Percentiles rank a stretch among this genome's conserved stretches.
These are phyloP conservation scores for Suillus bovinus DNA, from an alignment of 768 basidiomycete genomes.

Conservation along the genomic window DNA sequence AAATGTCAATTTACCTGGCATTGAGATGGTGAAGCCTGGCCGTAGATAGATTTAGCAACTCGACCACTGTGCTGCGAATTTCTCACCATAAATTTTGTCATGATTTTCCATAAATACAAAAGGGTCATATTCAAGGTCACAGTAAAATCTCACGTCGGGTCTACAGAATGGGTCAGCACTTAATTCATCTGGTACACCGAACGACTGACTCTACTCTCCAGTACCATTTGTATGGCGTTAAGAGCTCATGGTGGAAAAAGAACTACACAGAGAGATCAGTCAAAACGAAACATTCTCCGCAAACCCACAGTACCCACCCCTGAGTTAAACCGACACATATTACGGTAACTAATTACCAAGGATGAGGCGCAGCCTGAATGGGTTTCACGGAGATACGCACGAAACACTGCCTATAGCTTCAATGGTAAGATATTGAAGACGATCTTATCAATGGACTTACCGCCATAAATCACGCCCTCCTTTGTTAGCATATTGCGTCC, in stretches of 20 bases:
- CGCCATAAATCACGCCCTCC: slow-evolving; percentile 50
- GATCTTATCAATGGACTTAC: slow-evolving; percentile 27
- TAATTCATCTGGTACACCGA: not conserved
- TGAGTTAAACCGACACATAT: slow-evolving; percentile 78
- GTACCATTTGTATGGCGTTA: slow-evolving; percentile 57
- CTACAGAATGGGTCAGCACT: slow-evolving; percentile 22
- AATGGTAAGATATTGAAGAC: slow-evolving; percentile 2
- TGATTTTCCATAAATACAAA: slow-evolving; percentile 59
- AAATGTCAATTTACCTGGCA: slow-evolving; percentile 33
- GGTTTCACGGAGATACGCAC: slow-evolving; percentile 28
- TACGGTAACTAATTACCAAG: slow-evolving; percentile 47
- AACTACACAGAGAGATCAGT: slow-evolving; percentile 34
- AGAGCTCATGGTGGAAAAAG: slow-evolving; percentile 56
- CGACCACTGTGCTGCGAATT: not conserved
- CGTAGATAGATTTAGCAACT: not conserved
- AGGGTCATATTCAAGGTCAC: slow-evolving; percentile 50
- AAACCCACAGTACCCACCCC: slow-evolving; percentile 43
- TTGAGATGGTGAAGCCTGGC: slow-evolving; percentile 60
- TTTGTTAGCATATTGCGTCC: slow-evolving; percentile 52
- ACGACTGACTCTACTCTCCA: slow-evolving; percentile 59
- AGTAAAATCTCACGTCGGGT: slow-evolving; percentile 55
- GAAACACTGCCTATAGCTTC: slow-evolving; percentile 41
- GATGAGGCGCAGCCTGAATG: not conserved
- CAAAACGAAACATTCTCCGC: not conserved
- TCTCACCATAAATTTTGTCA: slow-evolving; percentile 50